Evolutionary conservation across 129 eudicot genomes (phyloP), one percentile per base, ranked within the genome.

Genomic region (Logfia minima): DNA sequence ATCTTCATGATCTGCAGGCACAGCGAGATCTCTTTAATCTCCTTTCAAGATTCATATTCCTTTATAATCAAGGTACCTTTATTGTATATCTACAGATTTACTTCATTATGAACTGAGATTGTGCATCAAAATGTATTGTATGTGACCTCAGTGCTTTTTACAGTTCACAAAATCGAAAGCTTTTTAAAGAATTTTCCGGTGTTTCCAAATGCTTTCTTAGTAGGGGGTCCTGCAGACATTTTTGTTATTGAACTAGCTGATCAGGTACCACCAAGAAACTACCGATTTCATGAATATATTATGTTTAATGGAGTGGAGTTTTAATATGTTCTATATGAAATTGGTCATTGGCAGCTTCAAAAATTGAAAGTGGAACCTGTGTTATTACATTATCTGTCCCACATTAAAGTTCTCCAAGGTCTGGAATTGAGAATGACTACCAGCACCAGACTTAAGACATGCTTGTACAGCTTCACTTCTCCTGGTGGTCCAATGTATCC

Each of bases 401-500:
- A 85, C 32, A 78, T 94, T 59, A 86, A 89, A 76, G 84, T 77
- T 74, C 96, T 94, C 28, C 96, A 79, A 93, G 98, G 99, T 26
- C 71, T 94, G 80, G 97, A 94, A 64, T 81, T 94, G 64, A 83
- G 99, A 80, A 91, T 91, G 99, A 83, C 63, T 58, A 58, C 97
- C 5, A 91, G 96, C 58, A 94, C 99, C 41, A 83, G 97, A 80
- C 88, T 94, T 71, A 94, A 89, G 80, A 86, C 97, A 11, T 89
- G 97, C 77, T 83, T 94, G 87, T 94, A 94, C 79, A 94, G 99
- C 87, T 91, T 94, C 83, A 91, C 99, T 18, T 89, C 99, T 72
- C 99, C 99, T 4, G 99, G 99, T 82, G 99, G 96, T 55, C 99
- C 97, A 18, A 91, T 87, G 93, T 91, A 94, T 79, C 99, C 99